Base-by-base conservation (phyloP, 495 filamentous ascomycete genomes). In the Lindgomyces ingoldianus region DNA sequence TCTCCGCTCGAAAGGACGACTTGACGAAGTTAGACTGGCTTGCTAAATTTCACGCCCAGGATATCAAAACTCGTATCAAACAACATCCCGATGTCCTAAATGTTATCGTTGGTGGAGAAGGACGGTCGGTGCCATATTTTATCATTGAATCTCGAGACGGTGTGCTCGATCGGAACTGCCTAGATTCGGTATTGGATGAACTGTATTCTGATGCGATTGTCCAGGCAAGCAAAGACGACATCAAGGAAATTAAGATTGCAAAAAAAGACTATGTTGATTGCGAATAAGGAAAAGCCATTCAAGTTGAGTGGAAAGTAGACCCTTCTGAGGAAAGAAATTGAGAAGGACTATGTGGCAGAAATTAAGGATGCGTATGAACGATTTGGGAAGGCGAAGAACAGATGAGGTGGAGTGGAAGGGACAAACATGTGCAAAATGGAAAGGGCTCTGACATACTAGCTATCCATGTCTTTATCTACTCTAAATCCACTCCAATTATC, bases 1-100 rank as follows among this genome's bases (percentile, higher is more conserved):
- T 64, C 45, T 29, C 21, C 1, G 26, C 52, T 10, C 41, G 61
- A 25, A 64, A 64, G 44, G 61, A 64, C 30, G 61, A 64, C 50
- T 44, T 64, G 41, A 64, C 52, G 19, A 57, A 64, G 27, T 22
- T 64, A 10, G 42, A 16, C 45, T 64, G 52, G 52, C 52, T 64
- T 3, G 52, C 51, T 18, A 64, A 57, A 26, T 57, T 64, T 27
- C 52, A 50, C 27, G 52, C 61, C 4, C 25, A 50, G 3, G 52
- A 64, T 24, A 64, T 64, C 22, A 42, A 64, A 22, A 45, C 42
- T 18, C 41, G 29, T n/a, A 44, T 64, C 21, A 16, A 57, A 44
- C 8, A 51, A 21, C 52, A 64, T 48, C 25, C 52, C 6, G 44
- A 39, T 39, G 27, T 57, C 6, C 3, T 3, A 2, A 4, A 48